These are phyloP conservation scores for Xylaria sp. DNA, from an alignment of 2,329 filamentous ascomycete species.

Conservation along the genomic window DNA sequence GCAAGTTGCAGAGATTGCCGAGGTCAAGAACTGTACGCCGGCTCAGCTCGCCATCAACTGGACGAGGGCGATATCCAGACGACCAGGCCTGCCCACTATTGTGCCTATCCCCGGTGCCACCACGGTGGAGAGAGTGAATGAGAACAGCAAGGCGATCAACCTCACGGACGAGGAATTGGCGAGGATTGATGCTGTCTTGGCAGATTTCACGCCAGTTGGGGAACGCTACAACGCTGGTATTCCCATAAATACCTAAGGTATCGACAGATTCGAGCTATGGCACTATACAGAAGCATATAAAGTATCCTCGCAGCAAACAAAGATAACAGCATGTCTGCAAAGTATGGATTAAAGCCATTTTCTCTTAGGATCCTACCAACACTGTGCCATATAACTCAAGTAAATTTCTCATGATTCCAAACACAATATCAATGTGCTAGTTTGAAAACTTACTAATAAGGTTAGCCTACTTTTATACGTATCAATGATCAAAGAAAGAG, in stretches of 20 bases:
- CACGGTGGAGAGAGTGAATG: constrained; percentile 62
- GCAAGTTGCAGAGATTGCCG: constrained; percentile 66
- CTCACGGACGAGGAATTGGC: constrained; percentile 61
- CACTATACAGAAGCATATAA: background rate
- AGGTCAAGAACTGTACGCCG: constrained; percentile 67
- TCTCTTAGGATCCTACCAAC: background rate
- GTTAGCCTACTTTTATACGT: too few relatives aligned
- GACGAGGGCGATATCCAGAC: constrained; percentile 61
- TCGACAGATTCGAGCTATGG: background rate
- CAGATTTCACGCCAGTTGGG: constrained; percentile 59
- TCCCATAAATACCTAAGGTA: constrained; percentile 23
- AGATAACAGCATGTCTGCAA: background rate
- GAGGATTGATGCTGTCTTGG: constrained; percentile 61
- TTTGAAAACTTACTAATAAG: background rate
- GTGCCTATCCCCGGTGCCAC: constrained; percentile 75
- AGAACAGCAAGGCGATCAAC: constrained; percentile 65
- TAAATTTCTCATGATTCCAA: background rate
- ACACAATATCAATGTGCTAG: background rate
- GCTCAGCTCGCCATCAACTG: constrained; percentile 76
- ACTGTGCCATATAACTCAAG: background rate
- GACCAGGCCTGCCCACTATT: constrained; percentile 64
- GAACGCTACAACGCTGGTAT: constrained; percentile 23
- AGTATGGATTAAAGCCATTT: background rate
- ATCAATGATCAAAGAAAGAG: background rate
- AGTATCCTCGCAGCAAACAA: background rate